Conservation (phyloP, 768 basidiomycete species). For the Podaxis rugospora region DNA sequence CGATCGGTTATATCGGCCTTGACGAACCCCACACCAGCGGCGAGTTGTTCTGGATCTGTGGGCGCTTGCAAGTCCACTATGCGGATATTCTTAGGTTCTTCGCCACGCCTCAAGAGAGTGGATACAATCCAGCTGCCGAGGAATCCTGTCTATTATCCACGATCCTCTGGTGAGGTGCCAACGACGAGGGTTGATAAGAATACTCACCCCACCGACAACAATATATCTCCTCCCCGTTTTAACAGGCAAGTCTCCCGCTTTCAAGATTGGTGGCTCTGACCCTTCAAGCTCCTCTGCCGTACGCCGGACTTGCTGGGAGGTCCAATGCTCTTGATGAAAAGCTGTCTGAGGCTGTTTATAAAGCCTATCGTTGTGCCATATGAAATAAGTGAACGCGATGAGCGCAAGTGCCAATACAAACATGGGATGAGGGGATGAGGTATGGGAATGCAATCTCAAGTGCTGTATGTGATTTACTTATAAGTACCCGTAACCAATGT, state of each 20-base stretch:
- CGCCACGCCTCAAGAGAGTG: background rate
- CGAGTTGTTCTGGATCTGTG: background rate
- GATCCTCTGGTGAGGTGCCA: background rate
- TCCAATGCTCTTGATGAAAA: background rate
- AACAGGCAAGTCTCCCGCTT: background rate
- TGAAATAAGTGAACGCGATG: background rate
- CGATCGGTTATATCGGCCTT: background rate
- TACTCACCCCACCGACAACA: background rate
- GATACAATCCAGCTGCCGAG: background rate
- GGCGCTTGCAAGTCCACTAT: background rate
- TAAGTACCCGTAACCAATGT: background rate
- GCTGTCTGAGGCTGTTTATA: background rate
- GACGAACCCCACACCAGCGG: background rate
- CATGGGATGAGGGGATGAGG: background rate
- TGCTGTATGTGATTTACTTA: background rate
- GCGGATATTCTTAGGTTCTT: background rate
- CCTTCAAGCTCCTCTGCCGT: background rate
- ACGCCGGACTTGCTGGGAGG: background rate
- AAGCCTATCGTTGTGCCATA: background rate
- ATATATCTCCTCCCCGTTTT: background rate
- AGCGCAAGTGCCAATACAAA: background rate
- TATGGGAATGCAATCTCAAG: no score
- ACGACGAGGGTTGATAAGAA: background rate
- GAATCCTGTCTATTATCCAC: background rate
- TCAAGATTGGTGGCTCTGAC: background rate